Base-by-base conservation (phyloP, 2,329 filamentous ascomycete genomes). In the Monosporascus sp. region DNA sequence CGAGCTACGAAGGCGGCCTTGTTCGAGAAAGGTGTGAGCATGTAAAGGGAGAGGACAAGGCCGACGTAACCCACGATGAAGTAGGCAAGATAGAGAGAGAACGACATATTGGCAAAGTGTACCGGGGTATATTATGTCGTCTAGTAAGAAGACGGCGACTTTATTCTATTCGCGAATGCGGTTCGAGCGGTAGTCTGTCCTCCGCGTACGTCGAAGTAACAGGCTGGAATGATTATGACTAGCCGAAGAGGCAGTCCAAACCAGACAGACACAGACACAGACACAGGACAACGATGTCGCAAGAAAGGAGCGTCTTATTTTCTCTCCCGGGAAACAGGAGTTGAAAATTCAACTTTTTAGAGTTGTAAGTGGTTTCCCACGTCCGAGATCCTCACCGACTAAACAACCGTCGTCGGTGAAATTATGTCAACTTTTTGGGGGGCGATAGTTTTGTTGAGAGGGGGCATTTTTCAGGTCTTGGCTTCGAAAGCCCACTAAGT, bases 1-100 rank as follows among this genome's bases (percentile, higher is more conserved):
- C 89, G 88, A 61, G 87, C 88, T 62, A 78, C 79, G 73, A 90
- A 93, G 67, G 78, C 81, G 50, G 82, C 80, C 55, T 78, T 76
- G 58, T 83, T 80, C 44, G 82, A 63, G 61, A 80, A 71, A 60
- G 79, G 70, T 55, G 84, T 85, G 56, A 87, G 69, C 70, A 83
- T 72, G 74, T 85, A 88, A 77, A 89, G 78, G 65, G 71, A 68
- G 60, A 79, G 44, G 55, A 74, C 77, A 59, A 83, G 70, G 68
- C 70, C 75, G 60, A 70, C 60, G 67, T 84, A 85, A 63, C 74
- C 77, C 56, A 70, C 69, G 57, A 78, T 62, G 67, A 80, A 78
- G 68, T 79, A 78, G 52, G 58, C 51, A 35, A 68, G 51, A 47
- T 59, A 62, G n/a, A 55, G 62, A 7, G 56, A 48, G 51, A 68